Percentiles rank a stretch among this genome's conserved stretches.
phyloP scores from a whole-genome alignment of 1,284 basidiomycete species.

The Waitea zeae region DNA sequence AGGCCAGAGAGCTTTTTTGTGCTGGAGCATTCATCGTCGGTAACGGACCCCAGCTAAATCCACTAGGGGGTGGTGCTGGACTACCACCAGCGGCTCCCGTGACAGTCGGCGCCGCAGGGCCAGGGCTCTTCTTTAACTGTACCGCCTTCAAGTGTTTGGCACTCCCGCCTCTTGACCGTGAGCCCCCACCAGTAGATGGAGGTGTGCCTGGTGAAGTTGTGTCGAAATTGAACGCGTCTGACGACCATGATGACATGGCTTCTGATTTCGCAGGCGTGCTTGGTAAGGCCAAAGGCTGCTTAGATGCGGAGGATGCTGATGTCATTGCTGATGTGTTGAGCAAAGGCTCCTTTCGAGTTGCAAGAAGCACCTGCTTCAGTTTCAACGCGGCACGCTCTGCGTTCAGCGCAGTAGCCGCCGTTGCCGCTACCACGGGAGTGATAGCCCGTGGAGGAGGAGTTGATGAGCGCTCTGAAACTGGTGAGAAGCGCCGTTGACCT shows the following conservation, averaged over 20 bases:
- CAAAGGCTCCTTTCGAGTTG: conserved; percentile 40
- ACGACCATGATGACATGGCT: background rate
- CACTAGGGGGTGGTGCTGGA: conserved; percentile 2
- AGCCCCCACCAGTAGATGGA: background rate
- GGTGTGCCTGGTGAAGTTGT: background rate
- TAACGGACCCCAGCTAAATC: too few species aligned
- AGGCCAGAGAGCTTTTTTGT: too few species aligned
- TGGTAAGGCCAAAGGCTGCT: conserved; percentile 1
- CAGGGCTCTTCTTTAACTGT: conserved; percentile 1
- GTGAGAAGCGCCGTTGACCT: background rate
- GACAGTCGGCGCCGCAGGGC: background rate
- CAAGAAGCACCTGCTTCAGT: conserved; percentile 51
- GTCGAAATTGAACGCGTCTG: too few species aligned
- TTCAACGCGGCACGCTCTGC: conserved; percentile 55
- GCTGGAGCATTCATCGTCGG: too few species aligned
- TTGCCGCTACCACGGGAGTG: conserved; percentile 46
- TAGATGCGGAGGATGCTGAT: conserved; percentile 1
- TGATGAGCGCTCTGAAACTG: too few species aligned
- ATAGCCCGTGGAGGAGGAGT: conserved; percentile 13
- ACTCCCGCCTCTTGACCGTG: background rate
- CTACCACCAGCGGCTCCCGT: background rate
- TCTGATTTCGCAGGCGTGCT: background rate
- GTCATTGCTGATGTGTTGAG: conserved; percentile 35
- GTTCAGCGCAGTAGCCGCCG: conserved; percentile 62
- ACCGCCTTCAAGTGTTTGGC: conserved; percentile 1